phyloP scores from a whole-genome alignment of 306 rosid species.

The Parietaria judaica region DNA sequence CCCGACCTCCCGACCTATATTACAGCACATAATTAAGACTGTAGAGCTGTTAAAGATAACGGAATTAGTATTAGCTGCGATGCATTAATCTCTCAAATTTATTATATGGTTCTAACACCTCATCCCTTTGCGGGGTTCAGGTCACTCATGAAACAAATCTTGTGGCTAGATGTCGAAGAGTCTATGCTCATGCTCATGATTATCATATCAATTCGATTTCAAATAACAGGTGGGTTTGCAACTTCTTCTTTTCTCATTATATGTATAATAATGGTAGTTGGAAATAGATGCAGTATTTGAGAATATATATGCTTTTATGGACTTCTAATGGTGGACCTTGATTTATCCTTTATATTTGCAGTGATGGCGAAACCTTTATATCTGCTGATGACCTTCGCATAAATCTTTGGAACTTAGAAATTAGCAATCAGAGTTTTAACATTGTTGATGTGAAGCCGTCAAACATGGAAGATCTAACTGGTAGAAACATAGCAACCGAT shows the following conservation, averaged over 20 bases:
- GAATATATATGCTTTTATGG: too few relatives aligned
- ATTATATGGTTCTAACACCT: slow-evolving; percentile 11
- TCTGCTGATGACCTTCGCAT: slow-evolving; percentile 98
- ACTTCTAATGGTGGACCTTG: too few relatives aligned
- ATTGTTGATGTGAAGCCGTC: slow-evolving; percentile 97
- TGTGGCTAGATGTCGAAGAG: slow-evolving; percentile 93
- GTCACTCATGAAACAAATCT: slow-evolving; percentile 75
- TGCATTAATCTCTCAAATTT: not conserved
- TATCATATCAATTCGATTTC: slow-evolving; percentile 98
- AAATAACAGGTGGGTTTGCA: slow-evolving; percentile 68
- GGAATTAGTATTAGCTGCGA: not conserved
- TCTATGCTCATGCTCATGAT: slow-evolving; percentile 98
- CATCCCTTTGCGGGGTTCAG: slow-evolving; percentile 26
- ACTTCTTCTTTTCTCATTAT: not conserved
- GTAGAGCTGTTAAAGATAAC: slow-evolving; percentile 2
- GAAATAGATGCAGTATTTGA: too few relatives aligned
- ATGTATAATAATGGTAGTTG: not conserved
- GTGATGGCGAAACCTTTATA: slow-evolving; percentile 99
- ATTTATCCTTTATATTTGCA: slow-evolving; percentile 25
- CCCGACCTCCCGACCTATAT: slow-evolving; percentile 4
- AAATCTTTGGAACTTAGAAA: slow-evolving; percentile 99
- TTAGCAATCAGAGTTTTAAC: slow-evolving; percentile 97
- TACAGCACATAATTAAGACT: slow-evolving; percentile 8
- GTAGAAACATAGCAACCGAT: slow-evolving; percentile 31
- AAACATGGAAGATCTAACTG: slow-evolving; percentile 99